Base-by-base conservation (phyloP, 345 rosid genomes). In the Pugionium cornutum region DNA sequence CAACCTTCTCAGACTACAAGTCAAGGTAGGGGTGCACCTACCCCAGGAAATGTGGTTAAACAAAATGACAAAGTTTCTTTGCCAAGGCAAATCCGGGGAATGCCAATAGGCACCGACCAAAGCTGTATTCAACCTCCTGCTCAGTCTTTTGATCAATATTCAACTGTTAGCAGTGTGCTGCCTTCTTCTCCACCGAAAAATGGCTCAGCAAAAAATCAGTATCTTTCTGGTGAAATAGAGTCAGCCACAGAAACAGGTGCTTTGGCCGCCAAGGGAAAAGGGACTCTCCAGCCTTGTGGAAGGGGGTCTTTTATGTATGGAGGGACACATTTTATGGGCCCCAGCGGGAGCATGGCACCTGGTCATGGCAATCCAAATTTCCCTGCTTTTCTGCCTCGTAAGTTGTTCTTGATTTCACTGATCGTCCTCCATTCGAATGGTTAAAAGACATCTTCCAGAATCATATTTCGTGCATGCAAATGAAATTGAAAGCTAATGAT, bases 321-420 rank as follows among this genome's bases (percentile, higher is more conserved):
- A 46, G 96, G 95, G 61, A 73, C 95, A 51, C 89, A 87, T 70
- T 77, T 84, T 54, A 73, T 86, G 78, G 95, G 87, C 77, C 68
- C 81, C 34, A 32, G 88, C 26, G 95, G 91, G 46, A 83, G 64
- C 76, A 68, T 85, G 78, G 74, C 83, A 75, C 81, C 77, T 58
- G 82, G 84, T 66, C 88, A 67, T 54, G 87, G 91, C 40, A 91
- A 91, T 70, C 87, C 86, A 62, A 91, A 87, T 66, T 87, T 91
- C 78, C 86, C 86, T 58, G 74, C 95, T 37, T 90, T 82, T 79
- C 84, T 94, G 76, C 97, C 97, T n/a, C 86, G 97, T 94, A 82
- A 74, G 31, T 4, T 25, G 31, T 46, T 67, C 41, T 30, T 33
- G 57, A 43, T 57, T 36, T 34, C 10, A 3, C 41, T 70, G 40